Percentiles rank a stretch among this genome's conserved stretches.
phyloP scores from a whole-genome alignment of 163 green algal genomes.

The Volvox carteri region DNA sequence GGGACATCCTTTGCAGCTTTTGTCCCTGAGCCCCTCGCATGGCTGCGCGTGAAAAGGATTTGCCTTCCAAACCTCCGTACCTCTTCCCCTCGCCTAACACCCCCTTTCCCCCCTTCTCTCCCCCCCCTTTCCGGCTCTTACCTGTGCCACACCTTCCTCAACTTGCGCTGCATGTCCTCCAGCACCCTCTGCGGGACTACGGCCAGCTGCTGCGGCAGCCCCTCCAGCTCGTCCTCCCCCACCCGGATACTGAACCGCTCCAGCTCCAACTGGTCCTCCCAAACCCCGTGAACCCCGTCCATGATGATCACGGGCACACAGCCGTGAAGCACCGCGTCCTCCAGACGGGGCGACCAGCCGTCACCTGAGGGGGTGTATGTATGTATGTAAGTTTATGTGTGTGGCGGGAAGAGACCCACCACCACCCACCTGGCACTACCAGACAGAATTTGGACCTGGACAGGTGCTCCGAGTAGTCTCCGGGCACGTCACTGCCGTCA shows the following conservation, averaged over 20 bases:
- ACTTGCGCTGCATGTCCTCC: slow-evolving; percentile 38
- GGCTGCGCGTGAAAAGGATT: too few relatives aligned
- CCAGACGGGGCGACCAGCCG: slow-evolving; percentile 38
- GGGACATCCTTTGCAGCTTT: too few relatives aligned
- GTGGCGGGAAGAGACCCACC: too few relatives aligned
- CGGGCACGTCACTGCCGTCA: slow-evolving; percentile 32
- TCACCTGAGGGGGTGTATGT: slow-evolving; percentile 8
- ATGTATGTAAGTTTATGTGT: background rate
- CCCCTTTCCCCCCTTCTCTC: background rate
- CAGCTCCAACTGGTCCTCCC: slow-evolving; percentile 39
- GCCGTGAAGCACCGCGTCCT: slow-evolving; percentile 53
- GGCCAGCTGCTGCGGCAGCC: slow-evolving; percentile 30
- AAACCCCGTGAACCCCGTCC: slow-evolving; percentile 30
- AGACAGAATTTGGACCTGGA: slow-evolving; percentile 65
- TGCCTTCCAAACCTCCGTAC: too few relatives aligned
- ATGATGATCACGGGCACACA: slow-evolving; percentile 45
- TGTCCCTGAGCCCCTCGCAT: too few relatives aligned
- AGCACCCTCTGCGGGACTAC: slow-evolving; percentile 17
- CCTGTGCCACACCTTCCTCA: slow-evolving; percentile 53
- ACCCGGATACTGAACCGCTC: slow-evolving; percentile 70
- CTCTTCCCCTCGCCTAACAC: too few relatives aligned
- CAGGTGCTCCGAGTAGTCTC: slow-evolving; percentile 57
- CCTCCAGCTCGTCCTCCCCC: slow-evolving; percentile 40
- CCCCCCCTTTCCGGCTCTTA: background rate
- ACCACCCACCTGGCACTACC: slow-evolving; percentile 57